Conservation (phyloP, 2,329 filamentous ascomycete genomes). For the Dactylonectria estremocensis region DNA sequence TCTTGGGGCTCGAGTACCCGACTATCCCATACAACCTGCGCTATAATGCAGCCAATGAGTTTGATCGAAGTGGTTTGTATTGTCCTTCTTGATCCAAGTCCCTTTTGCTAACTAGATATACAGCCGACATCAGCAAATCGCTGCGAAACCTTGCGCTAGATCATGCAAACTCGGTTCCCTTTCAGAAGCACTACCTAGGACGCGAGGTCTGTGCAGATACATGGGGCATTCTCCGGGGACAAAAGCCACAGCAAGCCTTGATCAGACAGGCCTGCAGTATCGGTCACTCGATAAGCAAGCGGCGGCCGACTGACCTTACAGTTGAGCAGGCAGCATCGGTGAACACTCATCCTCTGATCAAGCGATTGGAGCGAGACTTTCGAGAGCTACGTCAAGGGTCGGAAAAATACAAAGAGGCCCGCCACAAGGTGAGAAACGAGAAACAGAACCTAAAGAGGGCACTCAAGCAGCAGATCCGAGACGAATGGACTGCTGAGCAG, state of each 20-base stretch:
- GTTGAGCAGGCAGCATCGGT: slow-evolving; percentile 32
- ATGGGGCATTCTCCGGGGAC: slow-evolving; percentile 2
- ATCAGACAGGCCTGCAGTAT: neutral
- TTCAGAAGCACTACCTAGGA: slow-evolving; percentile 1
- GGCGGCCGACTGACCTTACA: slow-evolving; percentile 35
- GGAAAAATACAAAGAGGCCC: too few species aligned
- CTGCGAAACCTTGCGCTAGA: neutral
- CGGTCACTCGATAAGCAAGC: slow-evolving; percentile 35
- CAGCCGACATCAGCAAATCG: neutral
- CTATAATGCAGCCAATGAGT: slow-evolving; percentile 3
- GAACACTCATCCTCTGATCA: slow-evolving; percentile 18
- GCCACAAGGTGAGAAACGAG: neutral
- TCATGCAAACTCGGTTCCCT: neutral
- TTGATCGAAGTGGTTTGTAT: neutral
- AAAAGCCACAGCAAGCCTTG: neutral
- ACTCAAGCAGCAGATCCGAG: slow-evolving; percentile 34
- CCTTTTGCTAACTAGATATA: neutral
- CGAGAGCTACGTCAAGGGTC: neutral
- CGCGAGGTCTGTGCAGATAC: slow-evolving; percentile 1
- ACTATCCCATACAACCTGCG: slow-evolving; percentile 8
- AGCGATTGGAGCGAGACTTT: neutral
- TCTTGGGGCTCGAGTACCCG: neutral
- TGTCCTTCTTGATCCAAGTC: neutral
- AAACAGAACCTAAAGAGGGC: slow-evolving; percentile 2
- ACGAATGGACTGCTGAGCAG: slow-evolving; percentile 35